These are phyloP conservation scores for Elsinoe arachidis DNA, from an alignment of 2,329 filamentous ascomycete species.

Conservation along the genomic window DNA sequence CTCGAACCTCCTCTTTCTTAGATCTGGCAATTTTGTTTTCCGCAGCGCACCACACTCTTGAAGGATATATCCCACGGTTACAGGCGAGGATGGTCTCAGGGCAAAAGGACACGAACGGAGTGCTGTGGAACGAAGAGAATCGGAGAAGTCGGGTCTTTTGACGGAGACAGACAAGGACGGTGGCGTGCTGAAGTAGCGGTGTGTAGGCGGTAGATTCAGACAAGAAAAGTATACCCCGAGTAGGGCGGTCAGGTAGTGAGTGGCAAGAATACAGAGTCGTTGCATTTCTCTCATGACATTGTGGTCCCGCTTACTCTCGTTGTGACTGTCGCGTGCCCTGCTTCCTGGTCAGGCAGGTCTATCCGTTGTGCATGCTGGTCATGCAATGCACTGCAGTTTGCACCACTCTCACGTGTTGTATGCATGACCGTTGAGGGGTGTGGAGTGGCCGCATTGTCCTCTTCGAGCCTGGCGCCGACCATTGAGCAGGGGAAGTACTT, in stretches of 20 bases:
- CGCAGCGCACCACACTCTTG: neutral
- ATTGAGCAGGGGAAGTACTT: too few relatives aligned
- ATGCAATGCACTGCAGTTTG: too few relatives aligned
- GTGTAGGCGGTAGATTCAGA: neutral
- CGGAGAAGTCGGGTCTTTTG: neutral
- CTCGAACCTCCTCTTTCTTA: neutral
- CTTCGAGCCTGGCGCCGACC: too few relatives aligned
- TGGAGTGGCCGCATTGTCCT: too few relatives aligned
- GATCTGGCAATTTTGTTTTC: slow-evolving; percentile 1
- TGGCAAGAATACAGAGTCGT: neutral
- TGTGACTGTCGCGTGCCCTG: too few relatives aligned
- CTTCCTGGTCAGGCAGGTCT: too few relatives aligned
- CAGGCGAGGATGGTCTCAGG: slow-evolving; percentile 2
- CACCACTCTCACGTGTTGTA: too few relatives aligned
- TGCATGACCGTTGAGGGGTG: too few relatives aligned
- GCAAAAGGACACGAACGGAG: neutral
- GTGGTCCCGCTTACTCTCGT: too few relatives aligned
- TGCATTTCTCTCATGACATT: too few relatives aligned
- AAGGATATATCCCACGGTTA: slow-evolving; percentile 8
- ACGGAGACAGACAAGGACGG: neutral
- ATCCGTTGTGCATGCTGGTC: too few relatives aligned
- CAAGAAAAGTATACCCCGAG: neutral
- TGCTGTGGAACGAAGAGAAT: slow-evolving; percentile 3
- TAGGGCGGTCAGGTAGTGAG: neutral
- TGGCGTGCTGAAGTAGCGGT: neutral